Base-by-base conservation (phyloP, 768 basidiomycete species). In the Lentinula raphanica region DNA sequence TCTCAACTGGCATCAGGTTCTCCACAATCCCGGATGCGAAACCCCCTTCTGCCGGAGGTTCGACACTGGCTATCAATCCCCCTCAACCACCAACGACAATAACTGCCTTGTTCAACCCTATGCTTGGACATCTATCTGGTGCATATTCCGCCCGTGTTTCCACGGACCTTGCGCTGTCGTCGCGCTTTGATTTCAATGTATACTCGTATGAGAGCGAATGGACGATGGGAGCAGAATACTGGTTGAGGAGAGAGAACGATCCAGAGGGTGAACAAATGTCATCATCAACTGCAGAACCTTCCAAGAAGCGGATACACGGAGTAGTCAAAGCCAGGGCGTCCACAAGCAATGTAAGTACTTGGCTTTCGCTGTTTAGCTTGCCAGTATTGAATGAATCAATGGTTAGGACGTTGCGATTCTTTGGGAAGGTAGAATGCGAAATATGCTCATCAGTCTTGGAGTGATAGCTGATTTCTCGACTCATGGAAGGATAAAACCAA, bases 141-240 rank as follows among this genome's bases (percentile, higher is more conserved):
- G 93, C 95, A 36, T 98, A 98, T 68, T 88, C 93, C 0, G 92
- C 95, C 2, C 89, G 87, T 54, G 87, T 92, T 8, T 90, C 91
- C 5, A 82, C 82, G 12, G 91, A 96, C 68, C 82, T 98, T 40
- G 85, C 92, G 0, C 69, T 98, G 19, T 91, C 91, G 50, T 89
- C 92, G 0, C 85, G 92, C 21, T 98, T 95, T 67, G 94, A 98
- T 68, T 94, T 98, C 74, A 98, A 98, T 66, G 83, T 95, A 27
- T 97, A 98, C 69, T 94, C 92, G 71, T 98, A 94, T 70, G 93
- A 96, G 64, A 94, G 92, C 70, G 95, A 98, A 69, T 90, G 94
- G 88, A 88, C 92, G 9, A 83, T 98, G 75, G 96, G 96, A 2
- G 88, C 90, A 1, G 95, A 98, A 69, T 97, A 93, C 92, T 97